Base-by-base conservation (phyloP, 2,329 filamentous ascomycete species). In the Sporothrix pallida region DNA sequence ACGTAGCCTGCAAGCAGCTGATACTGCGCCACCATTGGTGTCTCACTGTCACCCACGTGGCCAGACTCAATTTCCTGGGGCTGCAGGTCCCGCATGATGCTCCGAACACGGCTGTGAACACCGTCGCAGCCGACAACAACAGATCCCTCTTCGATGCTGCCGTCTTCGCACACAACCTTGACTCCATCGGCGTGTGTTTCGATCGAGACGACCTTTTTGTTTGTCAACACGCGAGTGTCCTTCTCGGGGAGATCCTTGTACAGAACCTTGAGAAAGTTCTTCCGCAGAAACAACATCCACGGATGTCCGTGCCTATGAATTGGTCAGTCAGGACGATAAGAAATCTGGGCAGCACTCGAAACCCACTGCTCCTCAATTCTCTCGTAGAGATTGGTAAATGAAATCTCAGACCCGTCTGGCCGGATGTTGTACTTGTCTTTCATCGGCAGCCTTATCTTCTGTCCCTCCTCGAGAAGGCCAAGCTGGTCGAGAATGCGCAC, bases 401-500 rank as follows among this genome's bases (percentile, higher is more conserved):
- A 71, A 15, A 77, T 74, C 23, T 75, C 74, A 48, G 74, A 74
- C 8, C 76, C 78, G 54, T 77, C 75, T 31, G 69, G 73, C 50
- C 73, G 67, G n/a, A 76, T 56, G 17, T 76, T 76, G 20, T 52
- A 54, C 73, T 77, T 78, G 67, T 74, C 60, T 67, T 74, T 74
- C 54, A 78, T 75, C 7, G 62, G 48, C 23, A 73, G 68, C 65
- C 74, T 65, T 58, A 77, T 60, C 9, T 71, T 63, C 15, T 67
- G 50, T n/a, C 75, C 74, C 23, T 76, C 75, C 17, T 78, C 74
- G 48, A 78, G 70, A 15, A 79, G 37, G 15, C 77, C 79, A n/a
- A 80, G 73, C 74, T 81, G 79, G 73, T 80, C 76, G 2, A 80
- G 72, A 5, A 81, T 75, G 8, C 79, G 76, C 42, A 76, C 65